Base-by-base conservation (phyloP, 2,329 filamentous ascomycete species). In the Diaporthe longicolla region DNA sequence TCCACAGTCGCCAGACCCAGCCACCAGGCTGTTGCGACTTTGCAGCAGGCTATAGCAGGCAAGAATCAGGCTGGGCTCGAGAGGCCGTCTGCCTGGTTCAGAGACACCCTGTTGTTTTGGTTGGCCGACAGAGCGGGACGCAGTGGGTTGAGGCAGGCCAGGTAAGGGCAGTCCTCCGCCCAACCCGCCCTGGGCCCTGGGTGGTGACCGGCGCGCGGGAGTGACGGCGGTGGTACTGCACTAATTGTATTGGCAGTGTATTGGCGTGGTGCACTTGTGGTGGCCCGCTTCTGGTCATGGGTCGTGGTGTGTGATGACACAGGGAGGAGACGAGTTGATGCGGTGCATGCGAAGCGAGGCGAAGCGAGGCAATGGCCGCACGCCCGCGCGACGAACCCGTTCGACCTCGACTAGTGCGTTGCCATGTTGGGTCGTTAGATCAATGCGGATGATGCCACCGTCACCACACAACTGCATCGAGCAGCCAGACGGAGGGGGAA, bases 361-460 rank as follows among this genome's bases (percentile, higher is more conserved):
- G 55, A 71, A 40, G 69, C 69, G 57, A 71, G 43, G 69, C 69
- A 24, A 63, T 43, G 57, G 57, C 57, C 43, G 57, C 32, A 40
- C 58, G 24, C 58, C 58, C 58, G 55, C 69, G 50, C 37, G 37
- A 71, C 55, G 57, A 37, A 50, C 55, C 69, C 58, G 55, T 43
- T 43, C 43, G 45, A 48, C 54, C 43, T 57, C 48, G 58, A 54
- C 54, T 48, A 58, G 68, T 50, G 55, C 19, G 32, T 54, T 63
- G 69, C 48, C 57, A 48, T 61, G 55, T 54, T 71, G n/a, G 52
- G 68, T 24, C 32, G 63, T 52, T 66, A 50, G 45, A 50, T 50
- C 61, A 66, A 66, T 66, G 61, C 61, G 61, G 61, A 66, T 66
- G 21, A 66, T 66, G 43, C 61, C 61, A 66, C 61, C 29, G 11